Conservation (phyloP, 768 basidiomycete species). For the Hericium rajendrae region DNA sequence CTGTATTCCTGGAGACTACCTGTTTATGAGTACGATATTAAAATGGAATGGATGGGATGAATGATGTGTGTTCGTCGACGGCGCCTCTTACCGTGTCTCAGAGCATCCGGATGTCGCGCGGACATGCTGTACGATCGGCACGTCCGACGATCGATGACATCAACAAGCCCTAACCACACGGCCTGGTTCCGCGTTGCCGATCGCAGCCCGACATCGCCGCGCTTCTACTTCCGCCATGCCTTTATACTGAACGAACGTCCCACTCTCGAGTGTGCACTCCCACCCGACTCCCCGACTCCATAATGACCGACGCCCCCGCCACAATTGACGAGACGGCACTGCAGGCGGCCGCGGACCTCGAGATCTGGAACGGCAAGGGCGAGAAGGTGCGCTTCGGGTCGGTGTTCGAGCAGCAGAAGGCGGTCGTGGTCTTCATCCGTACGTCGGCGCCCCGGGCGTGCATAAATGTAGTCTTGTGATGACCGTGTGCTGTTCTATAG, state of each 20-base stretch:
- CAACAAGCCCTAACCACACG: no score
- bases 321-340: constrained; percentile 2
- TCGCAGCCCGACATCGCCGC: no score
- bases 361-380: constrained; percentile 4
- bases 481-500: background rate
- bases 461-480: background rate
- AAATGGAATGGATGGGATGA: background rate
- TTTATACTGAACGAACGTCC: no score
- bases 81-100: no score
- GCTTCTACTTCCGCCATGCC: no score
- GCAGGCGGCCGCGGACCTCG: background rate
- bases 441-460: background rate
- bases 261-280: no score
- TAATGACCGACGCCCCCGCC: constrained; percentile 4
- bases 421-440: constrained; percentile 9
- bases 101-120: no score
- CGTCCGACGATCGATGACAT: no score
- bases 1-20: background rate
- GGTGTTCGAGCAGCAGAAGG: constrained; percentile 7
- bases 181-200: no score
- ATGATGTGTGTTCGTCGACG: background rate
- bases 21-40: background rate
- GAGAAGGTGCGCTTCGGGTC: constrained; percentile 6
- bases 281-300: background rate
- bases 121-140: no score